These are phyloP conservation scores for Gaillardinia entomophila DNA, from an alignment of 805 yeast species.

Conservation along the genomic window DNA sequence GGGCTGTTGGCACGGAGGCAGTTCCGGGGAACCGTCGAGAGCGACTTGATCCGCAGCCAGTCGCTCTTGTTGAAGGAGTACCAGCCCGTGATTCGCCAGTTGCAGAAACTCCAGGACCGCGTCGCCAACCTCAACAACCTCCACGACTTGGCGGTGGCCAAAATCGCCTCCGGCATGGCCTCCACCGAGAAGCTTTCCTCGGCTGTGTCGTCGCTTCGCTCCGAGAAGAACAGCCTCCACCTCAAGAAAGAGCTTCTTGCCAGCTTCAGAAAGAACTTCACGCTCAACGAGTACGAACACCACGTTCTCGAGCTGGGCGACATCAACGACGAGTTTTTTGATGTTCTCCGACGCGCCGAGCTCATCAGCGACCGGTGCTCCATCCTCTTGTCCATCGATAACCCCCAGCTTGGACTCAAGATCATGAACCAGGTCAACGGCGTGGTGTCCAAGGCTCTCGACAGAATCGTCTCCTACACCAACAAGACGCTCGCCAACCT, in stretches of 20 bases:
- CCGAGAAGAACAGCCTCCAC: constrained; percentile 26
- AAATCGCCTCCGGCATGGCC: constrained; percentile 25
- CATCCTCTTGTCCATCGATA: constrained; percentile 62
- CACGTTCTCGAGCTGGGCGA: constrained; percentile 46
- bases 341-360: constrained; percentile 55
- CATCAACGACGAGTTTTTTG: constrained; percentile 52
- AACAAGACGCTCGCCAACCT: constrained; percentile 29
- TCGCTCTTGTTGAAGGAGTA: constrained; percentile 26
- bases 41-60: constrained; percentile 54
- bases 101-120: constrained; percentile 14
- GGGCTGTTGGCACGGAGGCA: constrained; percentile 61
- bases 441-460: constrained; percentile 38
- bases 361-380: constrained; percentile 63
- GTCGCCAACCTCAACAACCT: constrained; percentile 14
- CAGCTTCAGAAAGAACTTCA: constrained; percentile 55
- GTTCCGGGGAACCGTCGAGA: constrained; percentile 55
- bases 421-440: constrained; percentile 55
- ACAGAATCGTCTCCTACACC: constrained; percentile 22
- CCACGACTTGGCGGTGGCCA: constrained; percentile 30
- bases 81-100: constrained; percentile 21
- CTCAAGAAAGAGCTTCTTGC: constrained; percentile 49
- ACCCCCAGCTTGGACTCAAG: constrained; percentile 58
- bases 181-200: constrained; percentile 16
- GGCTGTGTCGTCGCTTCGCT: constrained; percentile 19
- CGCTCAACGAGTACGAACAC: constrained; percentile 68